These are phyloP conservation scores for Yarrowia sp. DNA, from an alignment of 805 yeast species.

Conservation along the genomic window DNA sequence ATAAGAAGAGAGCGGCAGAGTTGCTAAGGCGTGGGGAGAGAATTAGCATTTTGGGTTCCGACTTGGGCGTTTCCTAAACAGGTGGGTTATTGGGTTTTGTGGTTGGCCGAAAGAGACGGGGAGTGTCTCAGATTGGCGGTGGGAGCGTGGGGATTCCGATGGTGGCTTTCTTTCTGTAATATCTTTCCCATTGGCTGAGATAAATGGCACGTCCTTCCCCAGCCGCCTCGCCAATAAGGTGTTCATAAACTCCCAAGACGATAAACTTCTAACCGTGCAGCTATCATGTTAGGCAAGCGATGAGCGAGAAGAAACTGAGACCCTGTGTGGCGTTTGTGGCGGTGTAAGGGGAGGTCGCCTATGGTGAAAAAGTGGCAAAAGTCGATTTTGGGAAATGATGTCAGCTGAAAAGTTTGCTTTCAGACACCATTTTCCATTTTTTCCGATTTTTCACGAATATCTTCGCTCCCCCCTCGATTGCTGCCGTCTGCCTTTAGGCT, in stretches of 20 bases:
- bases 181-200: background rate
- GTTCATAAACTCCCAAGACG: slow-evolving; percentile 22
- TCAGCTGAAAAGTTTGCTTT: no score
- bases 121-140: background rate
- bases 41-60: slow-evolving; percentile 1
- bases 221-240: slow-evolving; percentile 11
- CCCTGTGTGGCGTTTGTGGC: slow-evolving; percentile 6
- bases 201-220: background rate
- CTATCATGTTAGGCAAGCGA: slow-evolving; percentile 14
- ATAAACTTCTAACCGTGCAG: slow-evolving; percentile 16
- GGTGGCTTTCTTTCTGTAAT: background rate
- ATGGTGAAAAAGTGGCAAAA: no score
- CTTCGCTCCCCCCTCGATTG: no score
- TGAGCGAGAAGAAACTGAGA: slow-evolving; percentile 3
- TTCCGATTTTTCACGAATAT: no score
- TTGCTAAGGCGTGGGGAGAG: slow-evolving; percentile 20
- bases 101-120: background rate
- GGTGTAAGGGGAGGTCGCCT: background rate
- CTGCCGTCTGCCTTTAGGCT: background rate
- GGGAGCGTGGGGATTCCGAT: no score
- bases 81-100: background rate
- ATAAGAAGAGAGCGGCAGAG: background rate
- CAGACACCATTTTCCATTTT: no score
- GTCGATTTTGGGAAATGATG: no score
- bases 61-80: slow-evolving; percentile 1